Conservation (phyloP, 2,329 filamentous ascomycete species). For the Fusarium heterosporum region DNA sequence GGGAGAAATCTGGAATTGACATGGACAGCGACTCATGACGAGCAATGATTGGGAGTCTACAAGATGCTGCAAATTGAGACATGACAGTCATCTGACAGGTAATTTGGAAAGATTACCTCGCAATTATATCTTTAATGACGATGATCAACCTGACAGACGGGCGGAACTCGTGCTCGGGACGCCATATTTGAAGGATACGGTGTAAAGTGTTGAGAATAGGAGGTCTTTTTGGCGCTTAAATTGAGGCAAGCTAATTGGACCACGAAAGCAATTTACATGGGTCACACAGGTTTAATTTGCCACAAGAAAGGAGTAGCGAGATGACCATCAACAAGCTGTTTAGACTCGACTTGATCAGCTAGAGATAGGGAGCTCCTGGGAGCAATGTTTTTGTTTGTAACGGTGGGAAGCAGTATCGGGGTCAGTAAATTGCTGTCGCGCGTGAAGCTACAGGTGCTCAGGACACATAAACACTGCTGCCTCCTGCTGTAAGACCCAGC, state of each 20-base stretch:
- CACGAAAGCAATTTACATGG: slow-evolving; percentile 10
- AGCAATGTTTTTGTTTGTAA: background rate
- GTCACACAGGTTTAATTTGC: slow-evolving; percentile 12
- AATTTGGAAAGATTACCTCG: background rate
- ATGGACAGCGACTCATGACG: no score
- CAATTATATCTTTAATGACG: background rate
- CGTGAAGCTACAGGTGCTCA: no score
- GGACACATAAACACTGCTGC: no score
- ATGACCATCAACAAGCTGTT: slow-evolving; percentile 8
- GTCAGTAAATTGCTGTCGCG: no score
- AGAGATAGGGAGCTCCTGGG: no score
- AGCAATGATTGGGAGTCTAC: background rate
- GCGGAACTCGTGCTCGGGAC: no score
- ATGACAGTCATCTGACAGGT: background rate
- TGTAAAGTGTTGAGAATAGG: background rate
- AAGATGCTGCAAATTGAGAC: no score
- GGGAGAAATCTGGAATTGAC: no score
- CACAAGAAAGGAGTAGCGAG: slow-evolving; percentile 25
- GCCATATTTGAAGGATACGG: background rate
- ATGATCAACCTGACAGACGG: background rate
- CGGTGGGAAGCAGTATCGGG: no score
- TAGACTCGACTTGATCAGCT: background rate
- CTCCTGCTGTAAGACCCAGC: slow-evolving; percentile 18
- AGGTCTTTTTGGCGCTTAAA: slow-evolving; percentile 1
- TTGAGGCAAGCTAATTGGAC: background rate